phyloP scores from a whole-genome alignment of 2,329 filamentous ascomycete species.

The Tolypocladium sp. region DNA sequence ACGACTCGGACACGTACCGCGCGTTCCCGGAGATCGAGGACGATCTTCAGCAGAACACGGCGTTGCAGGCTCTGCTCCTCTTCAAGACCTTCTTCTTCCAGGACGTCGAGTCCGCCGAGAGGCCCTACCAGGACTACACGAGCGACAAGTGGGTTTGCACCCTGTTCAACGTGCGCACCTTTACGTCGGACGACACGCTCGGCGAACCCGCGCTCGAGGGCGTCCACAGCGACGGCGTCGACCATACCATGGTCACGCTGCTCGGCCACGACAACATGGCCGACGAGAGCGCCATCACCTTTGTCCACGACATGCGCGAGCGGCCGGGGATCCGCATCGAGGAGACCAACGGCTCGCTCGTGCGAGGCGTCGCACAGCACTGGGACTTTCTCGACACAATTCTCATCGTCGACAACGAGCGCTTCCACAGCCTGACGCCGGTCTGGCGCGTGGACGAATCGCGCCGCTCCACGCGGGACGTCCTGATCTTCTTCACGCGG shows the following conservation, averaged over 20 bases:
- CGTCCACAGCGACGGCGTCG: conserved; percentile 19
- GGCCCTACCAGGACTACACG: conserved; percentile 15
- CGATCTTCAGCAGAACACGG: conserved; percentile 18
- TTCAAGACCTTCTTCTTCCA: conserved; percentile 19
- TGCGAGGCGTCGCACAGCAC: conserved; percentile 13
- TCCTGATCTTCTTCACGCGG: conserved; percentile 18
- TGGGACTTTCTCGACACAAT: conserved; percentile 15
- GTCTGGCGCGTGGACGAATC: conserved; percentile 11
- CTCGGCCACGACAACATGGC: conserved; percentile 17
- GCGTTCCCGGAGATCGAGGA: conserved; percentile 16
- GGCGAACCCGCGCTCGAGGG: conserved; percentile 21
- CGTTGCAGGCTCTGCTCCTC: conserved; percentile 17
- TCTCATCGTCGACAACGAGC: conserved; percentile 14
- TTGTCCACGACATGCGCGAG: conserved; percentile 16
- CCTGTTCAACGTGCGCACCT: conserved; percentile 17
- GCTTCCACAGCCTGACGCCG: conserved; percentile 15
- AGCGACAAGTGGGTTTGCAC: conserved; percentile 15
- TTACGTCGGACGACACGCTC: conserved; percentile 13
- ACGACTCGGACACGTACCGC: conserved; percentile 16
- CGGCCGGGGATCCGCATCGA: conserved; percentile 11
- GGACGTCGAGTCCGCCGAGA: conserved; percentile 10
- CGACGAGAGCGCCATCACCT: conserved; percentile 15
- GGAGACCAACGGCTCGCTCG: conserved; percentile 9
- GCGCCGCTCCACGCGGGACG: conserved; percentile 13
- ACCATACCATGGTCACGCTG: conserved; percentile 20